Percentiles rank a stretch among this genome's conserved stretches.
These are phyloP conservation scores for Venturia pyrina DNA, from an alignment of 2,329 filamentous ascomycete species.

Conservation along the genomic window DNA sequence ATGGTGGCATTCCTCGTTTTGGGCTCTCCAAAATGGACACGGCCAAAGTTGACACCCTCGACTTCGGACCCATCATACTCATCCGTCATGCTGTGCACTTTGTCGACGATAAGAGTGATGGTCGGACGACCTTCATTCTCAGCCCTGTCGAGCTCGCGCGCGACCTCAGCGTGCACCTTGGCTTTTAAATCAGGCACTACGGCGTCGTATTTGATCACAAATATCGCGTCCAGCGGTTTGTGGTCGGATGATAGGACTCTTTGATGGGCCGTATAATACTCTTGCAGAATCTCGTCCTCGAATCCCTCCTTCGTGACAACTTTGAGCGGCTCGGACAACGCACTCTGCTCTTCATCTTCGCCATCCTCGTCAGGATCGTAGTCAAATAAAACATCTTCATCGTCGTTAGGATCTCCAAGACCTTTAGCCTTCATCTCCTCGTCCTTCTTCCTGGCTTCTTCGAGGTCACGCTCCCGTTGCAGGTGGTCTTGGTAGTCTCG, in stretches of 20 bases:
- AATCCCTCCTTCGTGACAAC: conserved; percentile 50
- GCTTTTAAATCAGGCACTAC: conserved; percentile 79
- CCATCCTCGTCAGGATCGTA: conserved; percentile 78
- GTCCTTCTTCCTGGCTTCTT: conserved; percentile 60
- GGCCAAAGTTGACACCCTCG: conserved; percentile 64
- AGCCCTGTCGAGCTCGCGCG: conserved; percentile 74
- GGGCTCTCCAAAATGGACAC: conserved; percentile 57
- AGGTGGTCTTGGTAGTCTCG: conserved; percentile 59
- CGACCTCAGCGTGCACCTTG: conserved; percentile 76
- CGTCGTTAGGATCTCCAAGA: conserved; percentile 53
- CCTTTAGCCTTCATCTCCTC: conserved; percentile 78
- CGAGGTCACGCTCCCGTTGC: conserved; percentile 51
- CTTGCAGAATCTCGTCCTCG: conserved; percentile 44
- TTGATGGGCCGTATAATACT: conserved; percentile 79
- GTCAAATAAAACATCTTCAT: conserved; percentile 77
- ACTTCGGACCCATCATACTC: conserved; percentile 31
- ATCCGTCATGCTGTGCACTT: conserved; percentile 16
- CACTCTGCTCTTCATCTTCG: conserved; percentile 47
- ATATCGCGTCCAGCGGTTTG: conserved; percentile 79
- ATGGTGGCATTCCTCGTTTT: conserved; percentile 65
- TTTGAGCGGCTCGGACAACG: conserved; percentile 36
- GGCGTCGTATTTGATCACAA: conserved; percentile 75
- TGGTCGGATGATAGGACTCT: conserved; percentile 87
- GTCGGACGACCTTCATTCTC: conserved; percentile 84
- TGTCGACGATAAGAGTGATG: conserved; percentile 73